phyloP scores from a whole-genome alignment of 495 filamentous ascomycete genomes.

The Hyaloscypha finlandica region DNA sequence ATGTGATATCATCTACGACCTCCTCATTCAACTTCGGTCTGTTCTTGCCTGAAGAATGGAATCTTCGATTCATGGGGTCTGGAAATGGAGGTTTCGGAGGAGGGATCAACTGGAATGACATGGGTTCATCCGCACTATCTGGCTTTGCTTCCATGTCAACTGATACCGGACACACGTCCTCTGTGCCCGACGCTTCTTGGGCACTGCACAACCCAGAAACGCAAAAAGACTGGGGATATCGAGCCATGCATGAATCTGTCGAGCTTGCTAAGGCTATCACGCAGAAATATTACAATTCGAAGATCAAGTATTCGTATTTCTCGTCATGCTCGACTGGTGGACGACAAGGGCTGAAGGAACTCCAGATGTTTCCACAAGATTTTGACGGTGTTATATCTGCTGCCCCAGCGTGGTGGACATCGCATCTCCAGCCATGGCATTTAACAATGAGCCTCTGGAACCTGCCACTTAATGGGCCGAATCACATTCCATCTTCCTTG shows the following conservation, averaged over 20 bases:
- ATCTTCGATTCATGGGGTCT: conserved; percentile 46
- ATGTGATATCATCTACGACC: conserved; percentile 43
- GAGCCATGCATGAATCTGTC: conserved; percentile 52
- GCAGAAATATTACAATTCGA: conserved; percentile 44
- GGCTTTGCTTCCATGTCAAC: conserved; percentile 57
- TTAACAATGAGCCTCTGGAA: conserved; percentile 42
- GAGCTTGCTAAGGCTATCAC: conserved; percentile 40
- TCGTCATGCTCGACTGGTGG: conserved; percentile 61
- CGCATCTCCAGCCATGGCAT: conserved; percentile 51
- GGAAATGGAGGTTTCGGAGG: conserved; percentile 56
- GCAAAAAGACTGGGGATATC: conserved; percentile 47
- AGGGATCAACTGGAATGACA: conserved; percentile 56
- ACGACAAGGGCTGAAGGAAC: conserved; percentile 54
- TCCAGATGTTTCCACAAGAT: conserved; percentile 53
- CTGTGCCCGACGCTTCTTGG: conserved; percentile 43
- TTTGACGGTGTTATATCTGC: conserved; percentile 70
- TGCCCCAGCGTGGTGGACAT: conserved; percentile 55
- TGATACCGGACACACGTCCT: conserved; percentile 55
- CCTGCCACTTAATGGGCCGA: conserved; percentile 43
- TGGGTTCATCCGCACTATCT: conserved; percentile 46
- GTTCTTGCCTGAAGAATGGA: conserved; percentile 54
- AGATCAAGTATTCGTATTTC: conserved; percentile 53
- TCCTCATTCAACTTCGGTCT: conserved; percentile 51
- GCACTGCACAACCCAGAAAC: conserved; percentile 44
- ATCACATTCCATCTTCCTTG: conserved; percentile 51